Base-by-base conservation (phyloP, 192 early-diverging fungal genomes). In the Jimgerdemannia flammicorona region DNA sequence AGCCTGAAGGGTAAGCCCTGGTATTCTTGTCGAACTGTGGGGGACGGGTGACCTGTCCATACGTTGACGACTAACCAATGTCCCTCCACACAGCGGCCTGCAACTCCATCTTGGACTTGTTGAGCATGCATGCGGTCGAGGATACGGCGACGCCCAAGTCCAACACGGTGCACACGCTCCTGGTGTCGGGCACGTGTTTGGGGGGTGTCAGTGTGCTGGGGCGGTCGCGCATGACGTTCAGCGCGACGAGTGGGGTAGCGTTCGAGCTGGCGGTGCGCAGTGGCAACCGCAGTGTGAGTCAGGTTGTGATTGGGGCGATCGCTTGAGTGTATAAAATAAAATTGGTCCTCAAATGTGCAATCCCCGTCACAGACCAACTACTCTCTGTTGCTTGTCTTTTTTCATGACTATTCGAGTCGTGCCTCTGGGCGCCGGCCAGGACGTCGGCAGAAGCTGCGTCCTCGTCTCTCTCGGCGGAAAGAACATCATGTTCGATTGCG, bases 401-500 rank as follows among this genome's bases (percentile, higher is more conserved):
- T 49, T n/a, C 14, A 59, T 59, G 49, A 2, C 8, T 59, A 59
- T 59, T 59, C 49, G 49, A 59, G 14, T 59, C 49, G 49, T 59
- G 49, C 49, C 49, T 59, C 49, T 59, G 14, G 49, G 89, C 29
- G 89, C 90, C 69, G 96, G 96, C 18, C 96, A 98, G 84, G 96
- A 96, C 75, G 94, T 96, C 7, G 94, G 94, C 3, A 82, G 94
- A 79, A 92, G 90, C 67, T 96, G 94, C 66, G 88, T 96, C 77
- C 84, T 96, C 64, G 89, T 93, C 70, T 90, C 91, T 9, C 81
- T 96, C 11, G 90, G 90, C 49, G 88, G 89, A 40, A 93, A 93
- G 82, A 93, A 92, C 71, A 90, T 96, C n/a, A 95, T 96, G 93
- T 89, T 96, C 80, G 94, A 96, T 82, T 96, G 94, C 81, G 94